A percentile compares a stretch with the other conserved stretches of the same genome.
Evolutionary conservation across 371 early-diverging fungal species (phyloP).

Genomic region (Rhizopus stolonifer): DNA sequence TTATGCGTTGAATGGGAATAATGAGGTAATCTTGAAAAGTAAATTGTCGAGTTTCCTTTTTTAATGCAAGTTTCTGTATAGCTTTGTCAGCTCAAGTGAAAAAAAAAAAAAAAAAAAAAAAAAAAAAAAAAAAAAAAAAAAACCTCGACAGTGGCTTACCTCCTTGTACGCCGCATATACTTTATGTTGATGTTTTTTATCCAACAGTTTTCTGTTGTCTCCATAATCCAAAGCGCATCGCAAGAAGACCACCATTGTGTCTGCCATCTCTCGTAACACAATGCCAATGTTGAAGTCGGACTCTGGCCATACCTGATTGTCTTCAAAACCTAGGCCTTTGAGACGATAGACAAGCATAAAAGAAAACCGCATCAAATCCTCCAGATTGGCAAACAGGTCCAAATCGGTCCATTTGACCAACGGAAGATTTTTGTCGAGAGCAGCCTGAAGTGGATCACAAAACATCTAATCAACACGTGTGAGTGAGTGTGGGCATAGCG

Average conservation of each 20-base stretch:
- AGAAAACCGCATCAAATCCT: constrained; percentile 31
- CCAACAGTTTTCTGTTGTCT: constrained; percentile 24
- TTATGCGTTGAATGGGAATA: constrained; percentile 43
- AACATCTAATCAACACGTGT: constrained; percentile 24
- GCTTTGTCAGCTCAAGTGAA: not conserved
- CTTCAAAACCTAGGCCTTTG: constrained; percentile 11
- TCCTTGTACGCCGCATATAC: constrained; percentile 21
- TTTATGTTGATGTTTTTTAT: constrained; percentile 17
- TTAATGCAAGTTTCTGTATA: constrained; percentile 22
- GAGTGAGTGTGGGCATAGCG: not conserved
- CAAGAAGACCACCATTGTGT: constrained; percentile 33
- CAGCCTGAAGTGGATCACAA: constrained; percentile 26
- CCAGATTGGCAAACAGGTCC: constrained; percentile 32
- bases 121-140: too few relatives aligned
- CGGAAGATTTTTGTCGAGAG: constrained; percentile 22
- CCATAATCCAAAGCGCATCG: constrained; percentile 43
- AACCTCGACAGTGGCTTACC: too few relatives aligned
- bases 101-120: not conserved
- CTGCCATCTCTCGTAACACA: constrained; percentile 21
- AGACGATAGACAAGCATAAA: constrained; percentile 22
- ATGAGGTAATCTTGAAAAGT: constrained; percentile 37
- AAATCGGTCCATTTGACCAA: constrained; percentile 20
- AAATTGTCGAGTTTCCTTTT: constrained; percentile 39
- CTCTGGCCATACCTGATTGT: not conserved
- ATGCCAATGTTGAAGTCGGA: not conserved